These are phyloP conservation scores for Dendrocalamus sinicus DNA, from an alignment of 176 grass and related monocot species.

Conservation along the genomic window DNA sequence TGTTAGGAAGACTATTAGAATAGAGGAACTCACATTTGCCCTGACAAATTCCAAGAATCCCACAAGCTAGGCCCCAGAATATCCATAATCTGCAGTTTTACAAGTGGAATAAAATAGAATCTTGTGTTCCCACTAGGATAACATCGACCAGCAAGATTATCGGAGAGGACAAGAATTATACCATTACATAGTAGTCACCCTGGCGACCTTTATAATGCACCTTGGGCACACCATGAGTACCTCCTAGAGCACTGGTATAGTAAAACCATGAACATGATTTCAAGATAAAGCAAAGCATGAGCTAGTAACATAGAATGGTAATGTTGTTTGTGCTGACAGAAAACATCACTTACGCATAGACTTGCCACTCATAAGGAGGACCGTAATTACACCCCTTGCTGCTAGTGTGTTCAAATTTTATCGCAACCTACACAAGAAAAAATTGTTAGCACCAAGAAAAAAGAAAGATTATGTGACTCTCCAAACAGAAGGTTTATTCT, in stretches of 20 bases:
- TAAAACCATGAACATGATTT: slow-evolving; percentile 17
- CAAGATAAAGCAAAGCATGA: not conserved
- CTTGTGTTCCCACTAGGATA: not conserved
- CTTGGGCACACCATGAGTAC: slow-evolving; percentile 79
- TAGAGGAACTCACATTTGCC: slow-evolving; percentile 69
- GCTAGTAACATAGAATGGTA: not conserved
- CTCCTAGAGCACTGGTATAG: slow-evolving; percentile 68
- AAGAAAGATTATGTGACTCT: not conserved
- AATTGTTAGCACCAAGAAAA: slow-evolving; percentile 8
- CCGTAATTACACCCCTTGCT: slow-evolving; percentile 92
- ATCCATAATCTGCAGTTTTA: slow-evolving; percentile 77
- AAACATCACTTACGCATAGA: slow-evolving; percentile 64
- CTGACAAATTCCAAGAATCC: slow-evolving; percentile 85
- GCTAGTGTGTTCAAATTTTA: slow-evolving; percentile 87
- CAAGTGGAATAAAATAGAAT: not conserved
- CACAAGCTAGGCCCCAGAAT: slow-evolving; percentile 91
- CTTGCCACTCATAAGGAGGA: slow-evolving; percentile 86
- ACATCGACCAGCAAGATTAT: not conserved
- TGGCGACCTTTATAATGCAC: slow-evolving; percentile 94
- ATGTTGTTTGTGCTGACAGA: not conserved
- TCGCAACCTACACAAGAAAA: slow-evolving; percentile 62
- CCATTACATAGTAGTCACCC: slow-evolving; percentile 91
- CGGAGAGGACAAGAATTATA: slow-evolving; percentile 42
- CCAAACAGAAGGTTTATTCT: not conserved
- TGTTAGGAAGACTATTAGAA: not conserved